Conservation (phyloP, 805 yeast species). For the Candida sithepensis region DNA sequence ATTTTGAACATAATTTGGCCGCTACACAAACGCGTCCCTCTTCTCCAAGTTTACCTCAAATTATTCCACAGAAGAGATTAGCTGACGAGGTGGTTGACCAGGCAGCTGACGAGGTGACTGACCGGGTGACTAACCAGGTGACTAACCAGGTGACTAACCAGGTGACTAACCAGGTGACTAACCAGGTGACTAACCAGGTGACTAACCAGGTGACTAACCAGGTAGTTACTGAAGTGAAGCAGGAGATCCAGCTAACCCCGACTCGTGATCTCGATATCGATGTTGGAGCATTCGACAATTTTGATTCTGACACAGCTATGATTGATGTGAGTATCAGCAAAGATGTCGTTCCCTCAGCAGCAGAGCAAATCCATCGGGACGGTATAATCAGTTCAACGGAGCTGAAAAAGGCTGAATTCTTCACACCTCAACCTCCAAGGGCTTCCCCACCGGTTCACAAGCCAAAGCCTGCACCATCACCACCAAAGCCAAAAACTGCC, state of each 20-base stretch:
- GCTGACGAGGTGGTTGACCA: too few species aligned
- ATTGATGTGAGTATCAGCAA: background rate
- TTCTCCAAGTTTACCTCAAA: conserved; percentile 3
- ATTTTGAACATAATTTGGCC: background rate
- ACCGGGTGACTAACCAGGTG: too few species aligned
- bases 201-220: too few species aligned
- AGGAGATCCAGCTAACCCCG: background rate
- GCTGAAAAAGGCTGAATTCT: background rate
- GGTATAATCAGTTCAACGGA: background rate
- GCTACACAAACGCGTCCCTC: too few species aligned
- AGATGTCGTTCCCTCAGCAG: background rate
- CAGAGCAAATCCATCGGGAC: background rate
- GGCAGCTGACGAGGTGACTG: too few species aligned
- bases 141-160: too few species aligned
- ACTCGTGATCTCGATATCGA: conserved; percentile 1
- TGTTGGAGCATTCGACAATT: background rate
- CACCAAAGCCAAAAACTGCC: conserved; percentile 2
- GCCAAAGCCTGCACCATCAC: conserved; percentile 3
- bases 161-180: too few species aligned
- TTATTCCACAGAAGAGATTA: conserved; percentile 20
- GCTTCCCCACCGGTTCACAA: background rate
- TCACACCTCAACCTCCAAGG: background rate
- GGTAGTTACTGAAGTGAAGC: conserved; percentile 1
- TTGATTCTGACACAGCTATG: background rate
- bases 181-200: too few species aligned